A percentile compares a stretch with the other conserved stretches of the same genome.
phyloP scores from a whole-genome alignment of 1,139 yeast genomes.

The Lodderomyces margitis region DNA sequence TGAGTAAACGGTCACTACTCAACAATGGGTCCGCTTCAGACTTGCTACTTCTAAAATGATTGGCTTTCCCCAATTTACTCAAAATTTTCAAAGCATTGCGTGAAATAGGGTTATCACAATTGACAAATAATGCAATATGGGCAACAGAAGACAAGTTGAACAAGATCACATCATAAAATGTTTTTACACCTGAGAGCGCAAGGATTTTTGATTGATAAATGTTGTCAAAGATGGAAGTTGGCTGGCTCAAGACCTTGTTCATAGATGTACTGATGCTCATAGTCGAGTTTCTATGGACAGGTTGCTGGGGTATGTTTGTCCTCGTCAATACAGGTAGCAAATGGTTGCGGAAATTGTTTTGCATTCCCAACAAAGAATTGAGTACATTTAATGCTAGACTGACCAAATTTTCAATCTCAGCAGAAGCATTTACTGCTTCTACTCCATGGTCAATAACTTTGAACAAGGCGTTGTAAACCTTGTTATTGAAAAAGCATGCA shows the following conservation, averaged over 20 bases:
- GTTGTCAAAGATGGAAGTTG: constrained; percentile 47
- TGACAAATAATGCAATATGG: constrained; percentile 68
- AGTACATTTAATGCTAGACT: constrained; percentile 41
- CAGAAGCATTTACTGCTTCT: constrained; percentile 48
- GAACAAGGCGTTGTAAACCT: constrained; percentile 55
- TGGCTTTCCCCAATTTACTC: constrained; percentile 46
- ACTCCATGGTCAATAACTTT: constrained; percentile 51
- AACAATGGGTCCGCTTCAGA: constrained; percentile 37
- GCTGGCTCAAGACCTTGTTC: constrained; percentile 26
- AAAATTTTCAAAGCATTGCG: constrained; percentile 53
- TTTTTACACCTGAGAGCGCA: constrained; percentile 60
- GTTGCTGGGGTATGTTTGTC: constrained; percentile 14
- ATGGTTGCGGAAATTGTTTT: constrained; percentile 36
- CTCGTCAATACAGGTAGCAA: constrained; percentile 31
- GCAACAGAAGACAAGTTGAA: constrained; percentile 69
- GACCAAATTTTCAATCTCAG: constrained; percentile 20
- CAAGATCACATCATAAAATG: constrained; percentile 69
- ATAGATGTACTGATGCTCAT: constrained; percentile 28
- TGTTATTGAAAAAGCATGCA: constrained; percentile 60
- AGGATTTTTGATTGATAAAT: constrained; percentile 49
- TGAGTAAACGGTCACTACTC: constrained; percentile 63
- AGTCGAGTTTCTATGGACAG: constrained; percentile 12
- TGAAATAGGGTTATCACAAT: constrained; percentile 55
- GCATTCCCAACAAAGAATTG: constrained; percentile 50
- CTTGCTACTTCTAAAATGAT: constrained; percentile 38